Conservation (phyloP, 164 flowering plant genomes). For the Vitis amurensis region DNA sequence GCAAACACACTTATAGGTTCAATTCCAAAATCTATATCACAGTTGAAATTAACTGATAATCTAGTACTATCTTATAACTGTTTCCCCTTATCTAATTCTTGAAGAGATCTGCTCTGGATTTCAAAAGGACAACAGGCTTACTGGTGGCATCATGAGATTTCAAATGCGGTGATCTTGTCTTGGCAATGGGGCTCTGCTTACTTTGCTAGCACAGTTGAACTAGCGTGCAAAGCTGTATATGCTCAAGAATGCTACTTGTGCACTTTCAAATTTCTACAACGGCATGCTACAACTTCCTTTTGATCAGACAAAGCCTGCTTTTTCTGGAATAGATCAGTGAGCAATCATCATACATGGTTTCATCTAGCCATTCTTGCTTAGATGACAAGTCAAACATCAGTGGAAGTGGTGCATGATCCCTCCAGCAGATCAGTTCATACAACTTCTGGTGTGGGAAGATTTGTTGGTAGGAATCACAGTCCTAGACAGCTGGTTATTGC, state of each 20-base stretch:
- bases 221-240: constrained; percentile 48
- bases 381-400: too few relatives aligned
- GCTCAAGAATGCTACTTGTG: constrained; percentile 59
- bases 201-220: constrained; percentile 44
- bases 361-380: too few relatives aligned
- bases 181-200: constrained; percentile 39
- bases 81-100: too few relatives aligned
- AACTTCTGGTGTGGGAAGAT: constrained; percentile 87
- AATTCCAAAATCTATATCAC: too few relatives aligned
- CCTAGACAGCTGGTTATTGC: constrained; percentile 89
- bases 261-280: constrained; percentile 50
- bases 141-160: too few relatives aligned
- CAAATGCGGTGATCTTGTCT: constrained; percentile 53
- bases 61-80: too few relatives aligned
- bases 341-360: too few relatives aligned
- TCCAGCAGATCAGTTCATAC: constrained; percentile 74
- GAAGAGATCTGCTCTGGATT: too few relatives aligned
- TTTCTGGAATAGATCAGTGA: too few relatives aligned
- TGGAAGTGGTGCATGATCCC: constrained; percentile 43
- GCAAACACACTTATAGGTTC: too few relatives aligned
- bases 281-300: constrained; percentile 61
- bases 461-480: constrained; percentile 76
- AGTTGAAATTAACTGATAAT: too few relatives aligned
- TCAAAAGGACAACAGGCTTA: too few relatives aligned
- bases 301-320: constrained; percentile 27